Evolutionary conservation across 352 stramenopile genomes (phyloP).

Genomic region (Phytophthora sansomeana): DNA sequence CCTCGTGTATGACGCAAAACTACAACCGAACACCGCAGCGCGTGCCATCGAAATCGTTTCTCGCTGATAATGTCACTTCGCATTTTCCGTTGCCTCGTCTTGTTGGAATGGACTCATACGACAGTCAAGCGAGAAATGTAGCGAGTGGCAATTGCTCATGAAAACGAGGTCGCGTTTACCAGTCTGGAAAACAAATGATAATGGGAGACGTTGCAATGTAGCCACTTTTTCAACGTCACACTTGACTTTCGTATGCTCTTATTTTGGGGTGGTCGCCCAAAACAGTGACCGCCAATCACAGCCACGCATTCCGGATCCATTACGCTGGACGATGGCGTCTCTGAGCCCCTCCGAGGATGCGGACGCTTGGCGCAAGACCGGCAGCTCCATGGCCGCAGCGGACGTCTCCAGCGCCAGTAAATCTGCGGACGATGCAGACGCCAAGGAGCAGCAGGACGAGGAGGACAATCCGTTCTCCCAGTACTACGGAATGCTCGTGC

Average conservation of each 20-base stretch:
- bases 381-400: neutral
- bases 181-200: too few relatives aligned
- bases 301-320: neutral
- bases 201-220: neutral
- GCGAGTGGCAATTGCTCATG: neutral
- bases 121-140: neutral
- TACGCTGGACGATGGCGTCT: neutral
- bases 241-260: neutral
- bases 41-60: neutral
- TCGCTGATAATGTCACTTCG: neutral
- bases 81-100: neutral
- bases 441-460: constrained; percentile 49
- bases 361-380: constrained; percentile 16
- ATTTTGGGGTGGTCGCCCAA: neutral
- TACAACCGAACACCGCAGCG: neutral
- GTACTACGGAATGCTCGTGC: constrained; percentile 95
- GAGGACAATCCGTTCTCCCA: constrained; percentile 93
- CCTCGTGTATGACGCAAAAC: neutral
- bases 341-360: constrained; percentile 7
- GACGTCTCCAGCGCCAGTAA: neutral
- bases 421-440: neutral
- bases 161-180: too few relatives aligned
- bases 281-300: neutral
- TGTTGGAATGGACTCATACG: neutral
- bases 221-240: neutral